Base-by-base conservation (phyloP, 352 stramenopile species). In the Peronospora farinosa region DNA sequence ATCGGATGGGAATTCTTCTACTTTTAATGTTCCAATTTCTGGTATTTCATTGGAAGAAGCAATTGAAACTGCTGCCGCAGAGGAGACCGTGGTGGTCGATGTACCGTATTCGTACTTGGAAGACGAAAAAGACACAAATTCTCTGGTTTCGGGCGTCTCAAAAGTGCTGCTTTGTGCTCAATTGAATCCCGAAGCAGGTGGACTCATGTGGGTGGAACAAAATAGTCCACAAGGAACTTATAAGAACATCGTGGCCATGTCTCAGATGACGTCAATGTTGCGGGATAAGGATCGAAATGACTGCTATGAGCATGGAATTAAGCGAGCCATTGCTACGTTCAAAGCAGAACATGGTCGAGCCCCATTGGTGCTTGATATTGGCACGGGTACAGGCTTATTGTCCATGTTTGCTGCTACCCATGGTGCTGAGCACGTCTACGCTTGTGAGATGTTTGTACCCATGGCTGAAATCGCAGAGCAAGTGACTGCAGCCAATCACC, bases 361-460 rank as follows among this genome's bases (percentile, higher is more conserved):
- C 1, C 83, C 83, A 1, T 41, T 89, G 17, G 78, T 91, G 8
- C 66, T 93, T 5, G 83, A 93, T 58, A 93, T 93, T 57, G 83
- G 83, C 38, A 86, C 79, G 0, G 83, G 83, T 4, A 93, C 83
- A 2, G 83, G 83, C 0, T 44, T 91, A 32, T 63, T 93, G n/a
- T 79, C 88, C n/a, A 84, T 97, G 67, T 82, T 96, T 57, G 90
- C 88, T 9, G 79, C 84, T 0, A 60, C 60, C 13, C 82, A 92
- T 32, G 92, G 92, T 16, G 92, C 90, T 0, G 65, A 77, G 42
- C 74, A 95, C 58, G 88, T 97, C 13, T 95, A 91, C 58, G 85
- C 83, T n/a, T 97, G 87, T 54, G 92, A 97, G 60, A 93, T 95
- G 84, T 95, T 92, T 49, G 47, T 64, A 43, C 73, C 76, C 12